A percentile compares a stretch with the other conserved stretches of the same genome.
These are phyloP conservation scores for Lobulomyces angularis DNA, from an alignment of 192 early-diverging fungal species.

Conservation along the genomic window DNA sequence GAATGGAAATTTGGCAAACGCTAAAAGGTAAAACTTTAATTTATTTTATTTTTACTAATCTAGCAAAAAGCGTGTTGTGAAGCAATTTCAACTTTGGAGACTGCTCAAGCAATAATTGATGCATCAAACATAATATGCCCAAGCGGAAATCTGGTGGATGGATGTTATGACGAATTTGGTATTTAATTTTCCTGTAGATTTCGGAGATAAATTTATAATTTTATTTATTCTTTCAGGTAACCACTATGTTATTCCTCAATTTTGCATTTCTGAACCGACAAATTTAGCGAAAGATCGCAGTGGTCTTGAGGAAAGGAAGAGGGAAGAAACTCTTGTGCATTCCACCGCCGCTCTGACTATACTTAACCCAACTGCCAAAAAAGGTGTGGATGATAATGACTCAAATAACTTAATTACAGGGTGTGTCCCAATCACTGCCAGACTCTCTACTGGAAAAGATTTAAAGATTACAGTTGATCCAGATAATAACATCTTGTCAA, in stretches of 20 bases:
- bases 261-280: constrained; percentile 45
- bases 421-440: constrained; percentile 6
- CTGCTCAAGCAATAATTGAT: constrained; percentile 54
- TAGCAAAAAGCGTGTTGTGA: constrained; percentile 43
- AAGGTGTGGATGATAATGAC: too few species aligned
- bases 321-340: constrained; percentile 4
- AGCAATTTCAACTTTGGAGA: constrained; percentile 25
- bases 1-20: constrained; percentile 66
- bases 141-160: constrained; percentile 55
- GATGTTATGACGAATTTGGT: constrained; percentile 69
- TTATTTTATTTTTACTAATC: too few species aligned
- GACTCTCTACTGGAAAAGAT: constrained; percentile 11
- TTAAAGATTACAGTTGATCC: constrained; percentile 2
- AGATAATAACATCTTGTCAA: constrained; percentile 3
- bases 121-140: constrained; percentile 55
- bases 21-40: too few species aligned
- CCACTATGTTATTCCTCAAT: constrained; percentile 52
- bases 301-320: background rate
- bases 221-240: too few species aligned
- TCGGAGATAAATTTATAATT: too few species aligned
- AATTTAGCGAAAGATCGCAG: constrained; percentile 27
- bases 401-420: too few species aligned
- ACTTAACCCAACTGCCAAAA: background rate
- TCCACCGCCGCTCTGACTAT: constrained; percentile 1
- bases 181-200: too few species aligned